Percentiles rank a stretch among this genome's conserved stretches.
Evolutionary conservation across 2,329 filamentous ascomycete genomes (phyloP).

Genomic region (Penicillium olsonii): DNA sequence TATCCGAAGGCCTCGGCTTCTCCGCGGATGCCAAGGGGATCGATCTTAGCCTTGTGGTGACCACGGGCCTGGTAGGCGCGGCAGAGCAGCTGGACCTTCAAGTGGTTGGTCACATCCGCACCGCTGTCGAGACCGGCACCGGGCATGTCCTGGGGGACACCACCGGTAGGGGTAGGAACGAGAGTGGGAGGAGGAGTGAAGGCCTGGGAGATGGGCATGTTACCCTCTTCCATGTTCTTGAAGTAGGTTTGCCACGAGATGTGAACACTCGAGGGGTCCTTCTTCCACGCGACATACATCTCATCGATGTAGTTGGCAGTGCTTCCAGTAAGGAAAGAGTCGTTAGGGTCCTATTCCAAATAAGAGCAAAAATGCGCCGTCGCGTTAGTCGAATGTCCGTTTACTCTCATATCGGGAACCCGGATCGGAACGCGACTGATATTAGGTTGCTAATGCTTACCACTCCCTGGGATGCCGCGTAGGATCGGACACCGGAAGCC

Average conservation of each 20-base stretch:
- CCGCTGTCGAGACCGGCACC: constrained; percentile 68
- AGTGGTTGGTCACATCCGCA: constrained; percentile 87
- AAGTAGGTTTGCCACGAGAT: constrained; percentile 99
- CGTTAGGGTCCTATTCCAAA: constrained; percentile 71
- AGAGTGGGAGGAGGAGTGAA: constrained; percentile 95
- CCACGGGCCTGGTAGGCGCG: constrained; percentile 97
- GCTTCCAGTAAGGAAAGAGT: constrained; percentile 95
- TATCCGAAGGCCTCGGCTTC: constrained; percentile 82
- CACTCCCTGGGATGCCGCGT: constrained; percentile 64
- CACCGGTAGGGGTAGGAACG: constrained; percentile 77
- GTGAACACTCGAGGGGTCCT: constrained; percentile 89
- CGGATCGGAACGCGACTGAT: constrained; percentile 9
- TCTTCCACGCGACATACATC: constrained; percentile 98
- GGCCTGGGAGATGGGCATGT: constrained; percentile 96
- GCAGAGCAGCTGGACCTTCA: constrained; percentile 96
- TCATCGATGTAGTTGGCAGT: constrained; percentile 99
- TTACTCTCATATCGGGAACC: constrained; percentile 7
- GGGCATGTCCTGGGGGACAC: constrained; percentile 71
- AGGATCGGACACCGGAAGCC: constrained; percentile 49
- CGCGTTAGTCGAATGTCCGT: constrained; percentile 26
- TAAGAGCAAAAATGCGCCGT: constrained; percentile 21
- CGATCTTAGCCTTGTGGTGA: constrained; percentile 97
- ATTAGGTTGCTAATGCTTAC: constrained; percentile 45
- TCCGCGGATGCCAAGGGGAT: constrained; percentile 89
- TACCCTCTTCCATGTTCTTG: constrained; percentile 97